phyloP scores from a whole-genome alignment of 176 grass and related monocot species.

The Oryza rufipogon region DNA sequence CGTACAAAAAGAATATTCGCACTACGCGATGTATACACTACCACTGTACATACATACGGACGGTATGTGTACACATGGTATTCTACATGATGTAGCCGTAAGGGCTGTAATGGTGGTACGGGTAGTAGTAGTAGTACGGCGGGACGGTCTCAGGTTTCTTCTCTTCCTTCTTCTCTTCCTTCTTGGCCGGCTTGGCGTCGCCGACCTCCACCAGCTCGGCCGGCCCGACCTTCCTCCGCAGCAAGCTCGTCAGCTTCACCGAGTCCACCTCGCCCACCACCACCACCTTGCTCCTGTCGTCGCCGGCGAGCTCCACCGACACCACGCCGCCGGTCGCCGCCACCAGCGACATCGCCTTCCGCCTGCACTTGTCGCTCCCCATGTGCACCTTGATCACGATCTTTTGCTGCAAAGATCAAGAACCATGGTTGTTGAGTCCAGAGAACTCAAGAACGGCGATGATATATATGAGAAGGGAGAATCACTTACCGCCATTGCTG shows the following conservation, averaged over 20 bases:
- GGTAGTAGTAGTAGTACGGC: not conserved
- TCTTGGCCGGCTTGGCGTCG: constrained; percentile 19
- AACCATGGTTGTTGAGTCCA: too few relatives aligned
- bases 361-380: constrained; percentile 45
- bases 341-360: constrained; percentile 63
- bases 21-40: too few relatives aligned
- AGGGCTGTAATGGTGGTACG: not conserved
- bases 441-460: too few relatives aligned
- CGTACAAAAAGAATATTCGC: too few relatives aligned
- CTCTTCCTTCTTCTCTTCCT: not conserved
- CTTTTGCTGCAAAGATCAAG: constrained; percentile 35
- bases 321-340: constrained; percentile 44
- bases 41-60: too few relatives aligned
- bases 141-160: too few relatives aligned
- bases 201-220: constrained; percentile 40
- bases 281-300: constrained; percentile 27
- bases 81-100: not conserved
- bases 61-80: too few relatives aligned
- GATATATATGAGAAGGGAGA: too few relatives aligned
- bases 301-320: constrained; percentile 46
- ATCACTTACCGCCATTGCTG: too few relatives aligned
- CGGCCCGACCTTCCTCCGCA: constrained; percentile 41
- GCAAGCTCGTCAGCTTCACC: constrained; percentile 34
- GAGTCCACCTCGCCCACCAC: constrained; percentile 43
- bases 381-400: constrained; percentile 69